These are phyloP conservation scores for Pyrenochaeta sp. DNA, from an alignment of 2,329 filamentous ascomycete genomes.

Conservation along the genomic window DNA sequence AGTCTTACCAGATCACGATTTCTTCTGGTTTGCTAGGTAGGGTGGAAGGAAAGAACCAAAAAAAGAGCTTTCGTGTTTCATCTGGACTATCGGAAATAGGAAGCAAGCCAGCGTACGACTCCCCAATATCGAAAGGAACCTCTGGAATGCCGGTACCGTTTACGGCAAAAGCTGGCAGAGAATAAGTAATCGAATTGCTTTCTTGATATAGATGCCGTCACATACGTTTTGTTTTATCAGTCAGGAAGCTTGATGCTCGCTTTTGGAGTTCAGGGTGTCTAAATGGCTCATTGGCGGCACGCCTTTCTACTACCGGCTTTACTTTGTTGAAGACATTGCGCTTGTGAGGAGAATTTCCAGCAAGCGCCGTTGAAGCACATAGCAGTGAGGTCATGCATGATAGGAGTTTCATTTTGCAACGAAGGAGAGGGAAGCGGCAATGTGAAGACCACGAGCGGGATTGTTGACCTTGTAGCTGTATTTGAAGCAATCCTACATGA, in stretches of 20 bases:
- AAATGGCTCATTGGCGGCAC: constrained; percentile 36
- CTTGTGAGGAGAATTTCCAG: constrained; percentile 36
- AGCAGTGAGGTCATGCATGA: constrained; percentile 36
- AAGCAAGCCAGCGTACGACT: constrained; percentile 70
- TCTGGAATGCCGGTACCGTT: constrained; percentile 72
- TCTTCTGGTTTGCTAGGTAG: constrained; percentile 63
- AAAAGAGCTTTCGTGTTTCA: constrained; percentile 66
- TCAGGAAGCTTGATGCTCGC: constrained; percentile 42
- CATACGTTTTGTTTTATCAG: constrained; percentile 44
- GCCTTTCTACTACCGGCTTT: constrained; percentile 39
- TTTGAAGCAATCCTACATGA: constrained; percentile 25
- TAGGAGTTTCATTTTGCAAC: constrained; percentile 43
- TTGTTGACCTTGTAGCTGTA: constrained; percentile 10
- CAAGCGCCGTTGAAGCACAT: constrained; percentile 41
- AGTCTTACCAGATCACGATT: constrained; percentile 63
- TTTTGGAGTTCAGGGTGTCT: constrained; percentile 44
- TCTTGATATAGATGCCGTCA: neutral
- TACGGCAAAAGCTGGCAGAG: constrained; percentile 66
- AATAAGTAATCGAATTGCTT: constrained; percentile 12
- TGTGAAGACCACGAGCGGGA: neutral
- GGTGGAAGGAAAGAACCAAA: constrained; percentile 70
- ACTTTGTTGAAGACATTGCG: constrained; percentile 37
- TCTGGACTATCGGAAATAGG: constrained; percentile 62
- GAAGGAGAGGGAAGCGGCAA: constrained; percentile 10
- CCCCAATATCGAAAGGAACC: constrained; percentile 72